Percentiles rank a stretch among this genome's conserved stretches.
Evolutionary conservation across 129 eudicot genomes (phyloP).

Genomic region (Rutidosis leptorrhynchoides): DNA sequence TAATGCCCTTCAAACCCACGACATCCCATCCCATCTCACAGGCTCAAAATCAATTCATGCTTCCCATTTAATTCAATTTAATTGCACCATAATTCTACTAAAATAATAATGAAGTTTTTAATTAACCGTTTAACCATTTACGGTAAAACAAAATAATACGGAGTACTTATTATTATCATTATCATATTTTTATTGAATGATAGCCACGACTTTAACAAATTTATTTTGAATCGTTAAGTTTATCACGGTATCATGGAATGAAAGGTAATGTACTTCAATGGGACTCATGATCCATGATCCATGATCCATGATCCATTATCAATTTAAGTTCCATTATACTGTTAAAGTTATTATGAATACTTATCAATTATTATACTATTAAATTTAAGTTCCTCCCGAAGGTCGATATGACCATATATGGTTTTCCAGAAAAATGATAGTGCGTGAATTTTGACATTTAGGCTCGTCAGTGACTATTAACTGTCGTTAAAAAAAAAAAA

Average conservation of each 20-base stretch:
- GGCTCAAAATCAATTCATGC: conserved; percentile 33
- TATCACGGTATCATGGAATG: neutral
- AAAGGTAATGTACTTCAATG: neutral
- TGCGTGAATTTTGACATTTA: no score
- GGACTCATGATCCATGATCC: no score
- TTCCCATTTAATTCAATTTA: conserved; percentile 14
- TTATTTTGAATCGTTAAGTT: neutral
- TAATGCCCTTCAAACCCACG: conserved; percentile 34
- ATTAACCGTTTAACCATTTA: neutral
- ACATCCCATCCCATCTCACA: conserved; percentile 35
- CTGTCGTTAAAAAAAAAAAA: no score
- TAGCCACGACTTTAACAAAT: neutral
- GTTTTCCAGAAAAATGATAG: no score
- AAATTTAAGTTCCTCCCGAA: no score
- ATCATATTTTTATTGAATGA: neutral
- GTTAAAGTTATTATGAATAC: no score
- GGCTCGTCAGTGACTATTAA: no score
- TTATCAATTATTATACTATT: no score
- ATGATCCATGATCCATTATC: no score
- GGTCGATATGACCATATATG: no score
- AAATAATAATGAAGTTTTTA: neutral
- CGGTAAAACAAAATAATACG: neutral
- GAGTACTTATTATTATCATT: no score
- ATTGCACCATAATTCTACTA: conserved; percentile 11
- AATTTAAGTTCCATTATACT: no score